Conservation (phyloP, 2,329 filamentous ascomycete genomes). For the Phyllosticta citriasiana region DNA sequence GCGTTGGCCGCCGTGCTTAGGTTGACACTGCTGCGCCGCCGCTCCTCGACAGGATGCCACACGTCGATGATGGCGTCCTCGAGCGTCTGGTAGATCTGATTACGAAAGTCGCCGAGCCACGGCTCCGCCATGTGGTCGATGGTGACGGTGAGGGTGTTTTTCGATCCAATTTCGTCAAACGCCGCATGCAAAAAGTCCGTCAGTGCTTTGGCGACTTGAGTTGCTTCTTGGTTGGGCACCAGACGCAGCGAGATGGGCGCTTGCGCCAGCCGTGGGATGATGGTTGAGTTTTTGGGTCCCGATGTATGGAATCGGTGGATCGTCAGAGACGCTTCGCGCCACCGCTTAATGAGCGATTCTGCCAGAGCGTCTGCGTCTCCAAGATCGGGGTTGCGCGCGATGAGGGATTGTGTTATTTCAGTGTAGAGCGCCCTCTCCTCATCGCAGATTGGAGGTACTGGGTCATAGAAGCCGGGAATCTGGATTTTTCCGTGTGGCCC, state of each 20-base stretch:
- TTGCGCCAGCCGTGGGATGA: slow-evolving; percentile 83
- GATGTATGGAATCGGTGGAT: slow-evolving; percentile 90
- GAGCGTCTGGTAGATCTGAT: slow-evolving; percentile 81
- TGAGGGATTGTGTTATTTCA: slow-evolving; percentile 69
- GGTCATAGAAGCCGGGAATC: slow-evolving; percentile 82
- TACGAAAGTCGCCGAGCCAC: slow-evolving; percentile 87
- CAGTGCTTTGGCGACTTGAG: slow-evolving; percentile 60
- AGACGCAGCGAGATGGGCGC: slow-evolving; percentile 83
- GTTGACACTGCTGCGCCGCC: slow-evolving; percentile 18
- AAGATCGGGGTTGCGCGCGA: slow-evolving; percentile 58
- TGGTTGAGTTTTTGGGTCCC: slow-evolving; percentile 74
- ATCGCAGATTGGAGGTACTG: slow-evolving; percentile 62
- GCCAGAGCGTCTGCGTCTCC: slow-evolving; percentile 61
- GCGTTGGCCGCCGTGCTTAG: not conserved
- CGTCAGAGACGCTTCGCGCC: slow-evolving; percentile 90
- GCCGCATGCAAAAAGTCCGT: slow-evolving; percentile 57
- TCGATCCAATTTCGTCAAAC: slow-evolving; percentile 65
- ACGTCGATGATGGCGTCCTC: slow-evolving; percentile 75
- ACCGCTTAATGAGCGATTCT: slow-evolving; percentile 78
- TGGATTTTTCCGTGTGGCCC: slow-evolving; percentile 70
- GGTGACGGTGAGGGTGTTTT: slow-evolving; percentile 69
- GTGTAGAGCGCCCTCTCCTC: slow-evolving; percentile 74
- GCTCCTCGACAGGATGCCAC: slow-evolving; percentile 54
- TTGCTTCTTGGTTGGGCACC: slow-evolving; percentile 84
- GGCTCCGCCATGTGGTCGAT: slow-evolving; percentile 93